Evolutionary conservation across 2,329 filamentous ascomycete genomes (phyloP), one percentile per base, ranked within the genome.

Genomic region (Cordyceps tenuipes): DNA sequence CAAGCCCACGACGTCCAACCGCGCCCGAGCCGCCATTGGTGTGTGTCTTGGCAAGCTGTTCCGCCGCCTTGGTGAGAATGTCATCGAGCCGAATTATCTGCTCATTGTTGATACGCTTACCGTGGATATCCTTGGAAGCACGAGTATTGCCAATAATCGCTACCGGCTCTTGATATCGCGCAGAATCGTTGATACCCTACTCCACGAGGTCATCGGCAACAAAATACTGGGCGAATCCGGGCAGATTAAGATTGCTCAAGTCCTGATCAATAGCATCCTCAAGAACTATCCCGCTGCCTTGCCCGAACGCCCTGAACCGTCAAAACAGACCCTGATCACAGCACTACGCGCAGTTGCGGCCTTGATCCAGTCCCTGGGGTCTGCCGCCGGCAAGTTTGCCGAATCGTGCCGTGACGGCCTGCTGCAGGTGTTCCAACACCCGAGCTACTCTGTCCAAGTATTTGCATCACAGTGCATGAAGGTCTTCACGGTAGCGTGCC

Each of bases 361-460:
- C 4, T 77, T 99, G 39, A 88, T 97, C 62, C 79, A 81, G 46
- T 88, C 84, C 0, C 79, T 99, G 4, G 93, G 92, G 3, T 93
- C 93, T 21, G 92, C 92, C 2, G 83, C 90, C 39, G 89, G 86
- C 63, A 79, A 78, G 57, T 85, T 97, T 66, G 89, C 91, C 8
- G 95, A 99, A 64, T 71, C 81, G 15, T 96, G 91, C 70, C 84
- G 93, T 54, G 94, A 99, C 71, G 89, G 89, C 4, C 77, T 99
- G 36, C 78, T 97, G 44, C 91, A 97, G 71, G 90, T 96, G 6
- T 78, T 97, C 29, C 90, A 96, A 67, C 94, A 99, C 72, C 91
- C 92, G 0, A 97, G 91, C 73, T 97, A 97, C 72, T 94, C 91
- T 5, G 94, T 99, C 2, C 94, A 99, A 69, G 86, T 97, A 3